These are phyloP conservation scores for Salix purpurea DNA, from an alignment of 345 rosid species.

Conservation along the genomic window DNA sequence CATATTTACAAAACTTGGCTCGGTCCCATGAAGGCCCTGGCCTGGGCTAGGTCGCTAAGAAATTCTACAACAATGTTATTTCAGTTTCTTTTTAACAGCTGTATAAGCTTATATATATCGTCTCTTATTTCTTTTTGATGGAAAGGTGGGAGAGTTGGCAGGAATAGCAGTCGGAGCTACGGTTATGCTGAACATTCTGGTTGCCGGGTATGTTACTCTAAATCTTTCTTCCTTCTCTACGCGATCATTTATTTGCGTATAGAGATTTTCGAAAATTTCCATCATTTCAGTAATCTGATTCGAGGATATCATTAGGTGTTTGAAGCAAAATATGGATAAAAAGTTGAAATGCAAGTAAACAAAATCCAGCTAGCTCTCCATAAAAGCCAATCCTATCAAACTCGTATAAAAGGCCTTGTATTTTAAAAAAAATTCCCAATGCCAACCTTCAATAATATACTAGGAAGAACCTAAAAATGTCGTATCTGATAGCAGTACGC, in stretches of 20 bases:
- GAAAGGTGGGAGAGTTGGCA: slow-evolving; percentile 90
- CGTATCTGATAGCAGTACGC: neutral
- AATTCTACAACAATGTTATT: too few species aligned
- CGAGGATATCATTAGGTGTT: neutral
- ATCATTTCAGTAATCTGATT: too few species aligned
- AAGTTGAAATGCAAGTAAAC: neutral
- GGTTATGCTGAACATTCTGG: slow-evolving; percentile 89
- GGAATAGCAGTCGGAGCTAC: slow-evolving; percentile 99
- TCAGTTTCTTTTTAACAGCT: neutral
- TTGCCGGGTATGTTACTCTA: slow-evolving; percentile 11
- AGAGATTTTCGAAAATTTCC: neutral
- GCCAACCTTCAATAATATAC: neutral
- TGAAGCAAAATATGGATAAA: neutral
- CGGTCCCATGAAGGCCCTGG: too few species aligned
- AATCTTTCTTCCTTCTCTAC: neutral
- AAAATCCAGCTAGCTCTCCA: neutral
- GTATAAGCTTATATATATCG: neutral
- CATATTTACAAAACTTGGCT: too few species aligned
- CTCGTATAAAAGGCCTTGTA: neutral
- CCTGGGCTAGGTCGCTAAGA: too few species aligned
- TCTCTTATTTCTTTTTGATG: neutral
- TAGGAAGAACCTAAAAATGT: neutral
- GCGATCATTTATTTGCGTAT: neutral
- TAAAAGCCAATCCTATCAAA: neutral
- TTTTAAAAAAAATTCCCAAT: neutral